Conservation (phyloP, 306 rosid genomes). For the Argentina anserina region DNA sequence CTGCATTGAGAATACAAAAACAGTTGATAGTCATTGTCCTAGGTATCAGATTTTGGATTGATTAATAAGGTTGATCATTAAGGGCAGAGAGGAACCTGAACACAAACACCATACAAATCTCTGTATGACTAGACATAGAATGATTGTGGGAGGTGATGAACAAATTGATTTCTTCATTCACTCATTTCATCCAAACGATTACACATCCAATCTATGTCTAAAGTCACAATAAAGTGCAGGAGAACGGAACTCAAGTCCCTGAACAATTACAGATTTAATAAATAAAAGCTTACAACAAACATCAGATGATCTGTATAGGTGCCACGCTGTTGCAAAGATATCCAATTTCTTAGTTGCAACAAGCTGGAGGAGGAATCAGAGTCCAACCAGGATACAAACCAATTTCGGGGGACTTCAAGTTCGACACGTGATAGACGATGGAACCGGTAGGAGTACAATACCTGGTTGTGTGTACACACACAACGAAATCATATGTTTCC, state of each 20-base stretch:
- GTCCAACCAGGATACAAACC: neutral
- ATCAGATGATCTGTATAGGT: neutral
- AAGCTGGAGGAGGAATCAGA: neutral
- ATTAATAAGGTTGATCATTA: too few species aligned
- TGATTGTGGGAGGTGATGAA: neutral
- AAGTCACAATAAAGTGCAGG: neutral
- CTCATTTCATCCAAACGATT: neutral
- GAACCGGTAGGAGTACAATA: neutral
- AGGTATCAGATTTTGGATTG: neutral
- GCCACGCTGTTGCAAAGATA: neutral
- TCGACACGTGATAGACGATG: neutral
- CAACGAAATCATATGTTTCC: neutral
- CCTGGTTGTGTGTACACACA: too few species aligned
- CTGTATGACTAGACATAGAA: neutral
- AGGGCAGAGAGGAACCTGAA: neutral
- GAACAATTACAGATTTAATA: neutral
- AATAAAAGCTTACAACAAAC: neutral
- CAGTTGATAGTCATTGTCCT: neutral
- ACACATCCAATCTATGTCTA: neutral
- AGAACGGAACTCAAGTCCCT: neutral
- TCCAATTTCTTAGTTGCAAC: constrained; percentile 4
- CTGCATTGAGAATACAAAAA: neutral
- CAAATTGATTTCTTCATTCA: too few species aligned
- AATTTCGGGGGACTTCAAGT: neutral
- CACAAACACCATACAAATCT: neutral